Evolutionary conservation across 305 asterid species (phyloP), one percentile per base, ranked within the genome.

Genomic region (Lippia alba): DNA sequence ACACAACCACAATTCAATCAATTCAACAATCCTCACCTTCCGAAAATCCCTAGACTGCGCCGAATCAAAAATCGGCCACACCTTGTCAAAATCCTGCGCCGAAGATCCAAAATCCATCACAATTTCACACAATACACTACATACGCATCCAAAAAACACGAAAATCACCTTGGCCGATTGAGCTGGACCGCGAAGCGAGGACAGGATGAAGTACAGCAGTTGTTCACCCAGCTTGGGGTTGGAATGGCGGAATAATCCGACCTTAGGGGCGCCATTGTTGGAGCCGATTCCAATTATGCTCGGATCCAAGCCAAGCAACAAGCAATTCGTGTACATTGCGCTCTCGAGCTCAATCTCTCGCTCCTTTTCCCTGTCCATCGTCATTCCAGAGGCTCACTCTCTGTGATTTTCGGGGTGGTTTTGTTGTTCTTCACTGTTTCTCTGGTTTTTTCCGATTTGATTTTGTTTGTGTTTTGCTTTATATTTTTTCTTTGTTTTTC

Each of bases 301-400:
- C 82, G 98, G 99, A 94, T 94, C 99, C 88, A 94, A 68, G 16
- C 98, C 98, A 53, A 94, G 87, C 61, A 94, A 69, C 94, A 94
- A 85, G 78, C 99, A 94, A 81, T 92, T 94, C 14, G 98, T 94
- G 91, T 94, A 90, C 99, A 94, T 92, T 87, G 99, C 99, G 80
- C 96, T 94, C 88, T 94, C 99, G 55, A 94, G 92, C 88, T 94
- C 99, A 33, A 92, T 89, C 82, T 94, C 99, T 76, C 99, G 83
- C 84, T 94, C 99, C 93, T 94, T 94, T 78, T 94, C 99, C 58
- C 98, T 83, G 82, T 94, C 99, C 99, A 94, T 94, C 91, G 97
- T 91, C 99, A 91, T 94, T 78, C 87, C 83, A 80, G 83, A 69
- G 9, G 40, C 69, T 70, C 68, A 64, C 75, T 59, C 63, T 51